Evolutionary conservation across 352 stramenopile species (phyloP).

Genomic region (Phytophthora fragariaefolia): DNA sequence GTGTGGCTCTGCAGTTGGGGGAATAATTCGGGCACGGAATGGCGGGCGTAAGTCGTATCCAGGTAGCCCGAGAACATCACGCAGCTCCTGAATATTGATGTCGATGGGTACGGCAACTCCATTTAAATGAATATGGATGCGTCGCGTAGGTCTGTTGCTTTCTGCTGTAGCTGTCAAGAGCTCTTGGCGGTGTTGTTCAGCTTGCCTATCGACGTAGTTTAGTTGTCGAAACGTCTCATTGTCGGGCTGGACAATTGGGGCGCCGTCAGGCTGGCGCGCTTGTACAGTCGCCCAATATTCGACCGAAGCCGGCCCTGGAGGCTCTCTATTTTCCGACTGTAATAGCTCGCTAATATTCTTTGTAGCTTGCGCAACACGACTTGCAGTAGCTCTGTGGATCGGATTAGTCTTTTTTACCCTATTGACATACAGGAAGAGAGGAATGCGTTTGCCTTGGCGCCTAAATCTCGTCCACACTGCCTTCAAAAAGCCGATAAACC

Average conservation of each 20-base stretch:
- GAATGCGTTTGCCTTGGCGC: not conserved
- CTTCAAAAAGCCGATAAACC: not conserved
- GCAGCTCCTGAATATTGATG: not conserved
- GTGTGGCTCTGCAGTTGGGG: not conserved
- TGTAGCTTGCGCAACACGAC: not conserved
- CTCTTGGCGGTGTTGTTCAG: not conserved
- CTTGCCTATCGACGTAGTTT: not conserved
- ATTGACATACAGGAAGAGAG: not conserved
- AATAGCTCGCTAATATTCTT: not conserved
- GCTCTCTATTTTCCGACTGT: not conserved
- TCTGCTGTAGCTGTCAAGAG: not conserved
- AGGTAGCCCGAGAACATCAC: not conserved
- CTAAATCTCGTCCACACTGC: not conserved
- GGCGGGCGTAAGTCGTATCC: slow-evolving; percentile 1
- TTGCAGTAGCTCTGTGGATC: not conserved
- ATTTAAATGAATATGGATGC: not conserved
- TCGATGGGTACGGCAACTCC: not conserved
- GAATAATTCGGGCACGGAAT: not conserved
- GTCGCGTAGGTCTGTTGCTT: not conserved
- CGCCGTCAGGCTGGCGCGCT: not conserved
- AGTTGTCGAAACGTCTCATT: slow-evolving; percentile 3
- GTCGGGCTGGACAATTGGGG: not conserved
- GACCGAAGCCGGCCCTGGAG: not conserved
- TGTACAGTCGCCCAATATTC: not conserved
- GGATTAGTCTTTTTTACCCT: not conserved